Conservation (phyloP, 2,329 filamentous ascomycete species). For the Penicillium digitatum region DNA sequence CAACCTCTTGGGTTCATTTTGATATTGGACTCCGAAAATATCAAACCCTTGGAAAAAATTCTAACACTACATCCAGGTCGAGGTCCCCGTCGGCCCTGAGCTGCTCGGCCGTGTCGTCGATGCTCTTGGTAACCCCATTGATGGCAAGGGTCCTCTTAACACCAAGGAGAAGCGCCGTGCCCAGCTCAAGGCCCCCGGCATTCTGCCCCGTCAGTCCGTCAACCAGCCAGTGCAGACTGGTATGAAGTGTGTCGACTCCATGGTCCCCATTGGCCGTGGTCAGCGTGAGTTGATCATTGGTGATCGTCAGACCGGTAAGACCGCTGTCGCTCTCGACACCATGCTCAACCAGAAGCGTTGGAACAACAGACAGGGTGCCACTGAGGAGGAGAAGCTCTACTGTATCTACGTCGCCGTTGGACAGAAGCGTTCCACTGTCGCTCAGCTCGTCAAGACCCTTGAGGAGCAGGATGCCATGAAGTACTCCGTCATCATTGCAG, state of each 20-base stretch:
- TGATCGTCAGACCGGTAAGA: conserved; percentile 99
- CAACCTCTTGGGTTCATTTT: neutral
- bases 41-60: neutral
- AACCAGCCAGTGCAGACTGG: conserved; percentile 98
- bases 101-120: conserved; percentile 98
- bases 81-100: conserved; percentile 88
- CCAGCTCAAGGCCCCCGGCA: conserved; percentile 98
- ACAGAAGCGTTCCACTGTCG: conserved; percentile 99
- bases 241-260: conserved; percentile 98
- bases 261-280: conserved; percentile 99
- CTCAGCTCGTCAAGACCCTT: conserved; percentile 98
- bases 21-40: conserved; percentile 2
- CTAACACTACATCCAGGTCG: conserved; percentile 60
- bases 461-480: conserved; percentile 99
- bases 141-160: conserved; percentile 97
- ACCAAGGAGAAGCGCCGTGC: conserved; percentile 89
- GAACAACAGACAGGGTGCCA: conserved; percentile 73
- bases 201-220: conserved; percentile 94
- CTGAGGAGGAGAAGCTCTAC: conserved; percentile 99
- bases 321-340: conserved; percentile 93
- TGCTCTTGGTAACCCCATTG: conserved; percentile 97
- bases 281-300: conserved; percentile 99
- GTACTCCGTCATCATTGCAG: conserved; percentile 89
- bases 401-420: conserved; percentile 98
- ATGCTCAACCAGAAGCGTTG: conserved; percentile 99